Evolutionary conservation across 2,329 filamentous ascomycete species (phyloP).

Genomic region (Fusarium verrucosum): DNA sequence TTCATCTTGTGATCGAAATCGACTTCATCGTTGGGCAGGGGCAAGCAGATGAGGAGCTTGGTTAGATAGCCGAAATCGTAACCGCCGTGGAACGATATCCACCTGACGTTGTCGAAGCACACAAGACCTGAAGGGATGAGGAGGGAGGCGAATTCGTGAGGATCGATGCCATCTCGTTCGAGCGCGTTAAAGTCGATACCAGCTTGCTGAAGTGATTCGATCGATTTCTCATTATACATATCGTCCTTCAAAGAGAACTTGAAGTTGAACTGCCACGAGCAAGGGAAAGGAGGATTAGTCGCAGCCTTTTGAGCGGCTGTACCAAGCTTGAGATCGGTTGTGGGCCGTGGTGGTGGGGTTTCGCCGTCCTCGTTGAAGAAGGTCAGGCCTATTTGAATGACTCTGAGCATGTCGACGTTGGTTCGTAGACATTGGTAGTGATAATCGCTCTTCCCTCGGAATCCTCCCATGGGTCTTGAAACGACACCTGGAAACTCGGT

Average conservation of each 20-base stretch:
- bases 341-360: slow-evolving; percentile 76
- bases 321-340: slow-evolving; percentile 53
- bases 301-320: slow-evolving; percentile 53
- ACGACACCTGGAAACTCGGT: slow-evolving; percentile 99
- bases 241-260: slow-evolving; percentile 93
- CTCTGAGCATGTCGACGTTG: slow-evolving; percentile 96
- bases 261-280: slow-evolving; percentile 99
- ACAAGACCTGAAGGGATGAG: slow-evolving; percentile 93
- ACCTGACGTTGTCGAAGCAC: slow-evolving; percentile 86
- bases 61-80: slow-evolving; percentile 98
- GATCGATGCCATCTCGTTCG: slow-evolving; percentile 89
- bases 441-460: slow-evolving; percentile 95
- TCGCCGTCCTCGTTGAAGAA: slow-evolving; percentile 93
- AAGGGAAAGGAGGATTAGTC: slow-evolving; percentile 70
- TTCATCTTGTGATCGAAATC: slow-evolving; percentile 90
- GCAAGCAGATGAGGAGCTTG: slow-evolving; percentile 86
- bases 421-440: slow-evolving; percentile 98
- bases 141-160: slow-evolving; percentile 85
- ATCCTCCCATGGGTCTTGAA: slow-evolving; percentile 91
- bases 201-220: slow-evolving; percentile 86
- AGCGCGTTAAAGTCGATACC: slow-evolving; percentile 92
- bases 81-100: slow-evolving; percentile 97
- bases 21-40: slow-evolving; percentile 86
- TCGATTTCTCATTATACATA: slow-evolving; percentile 97
- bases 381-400: slow-evolving; percentile 96